These are phyloP conservation scores for Rhizophagus sp. DNA, from an alignment of 192 early-diverging fungal genomes.

Conservation along the genomic window DNA sequence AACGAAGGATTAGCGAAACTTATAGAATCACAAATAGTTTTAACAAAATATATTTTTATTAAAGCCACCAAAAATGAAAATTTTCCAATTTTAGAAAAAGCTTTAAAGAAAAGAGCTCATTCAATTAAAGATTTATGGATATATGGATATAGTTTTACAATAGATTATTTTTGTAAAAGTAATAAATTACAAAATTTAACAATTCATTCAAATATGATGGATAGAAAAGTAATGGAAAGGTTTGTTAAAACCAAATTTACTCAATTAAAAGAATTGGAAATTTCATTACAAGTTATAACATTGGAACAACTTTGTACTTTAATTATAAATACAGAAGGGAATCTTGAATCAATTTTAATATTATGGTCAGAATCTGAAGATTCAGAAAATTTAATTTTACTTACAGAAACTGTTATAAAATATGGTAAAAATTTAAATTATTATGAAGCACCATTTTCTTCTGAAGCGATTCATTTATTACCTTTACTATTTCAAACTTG, in stretches of 20 bases:
- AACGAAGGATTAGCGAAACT: neutral
- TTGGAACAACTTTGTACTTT: neutral
- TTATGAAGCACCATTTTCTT: neutral
- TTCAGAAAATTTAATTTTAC: neutral
- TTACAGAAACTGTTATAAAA: neutral
- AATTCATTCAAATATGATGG: neutral
- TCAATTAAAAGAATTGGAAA: neutral
- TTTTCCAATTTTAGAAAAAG: neutral
- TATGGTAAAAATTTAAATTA: neutral
- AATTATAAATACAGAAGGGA: neutral
- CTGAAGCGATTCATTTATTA: neutral
- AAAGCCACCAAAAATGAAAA: neutral
- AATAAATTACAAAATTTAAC: neutral
- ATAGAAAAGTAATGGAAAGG: neutral
- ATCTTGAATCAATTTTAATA: neutral
- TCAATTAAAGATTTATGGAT: neutral
- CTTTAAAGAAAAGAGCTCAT: neutral
- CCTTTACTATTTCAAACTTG: neutral
- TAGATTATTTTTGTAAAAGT: neutral
- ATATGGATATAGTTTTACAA: neutral
- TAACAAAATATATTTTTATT: neutral
- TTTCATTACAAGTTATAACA: neutral
- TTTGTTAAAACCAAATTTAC: neutral
- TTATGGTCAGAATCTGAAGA: neutral
- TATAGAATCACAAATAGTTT: neutral